Base-by-base conservation (phyloP, 2,329 filamentous ascomycete species). In the Setomelanomma holmii region DNA sequence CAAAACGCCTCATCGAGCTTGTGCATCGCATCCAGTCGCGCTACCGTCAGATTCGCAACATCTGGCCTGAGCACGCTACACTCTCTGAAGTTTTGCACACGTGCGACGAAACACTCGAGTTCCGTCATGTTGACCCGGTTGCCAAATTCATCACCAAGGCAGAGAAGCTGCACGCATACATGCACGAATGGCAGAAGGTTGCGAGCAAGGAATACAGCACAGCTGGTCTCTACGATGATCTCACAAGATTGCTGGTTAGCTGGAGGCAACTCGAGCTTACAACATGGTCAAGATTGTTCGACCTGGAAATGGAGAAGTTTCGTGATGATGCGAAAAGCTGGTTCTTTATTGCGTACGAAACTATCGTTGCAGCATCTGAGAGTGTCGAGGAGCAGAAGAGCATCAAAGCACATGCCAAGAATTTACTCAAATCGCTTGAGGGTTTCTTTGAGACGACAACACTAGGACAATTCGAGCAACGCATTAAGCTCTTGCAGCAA, bases 321-420 rank as follows among this genome's bases (percentile, higher is more conserved):
- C 80, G 87, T 19, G 84, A 90, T 42, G 88, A 91, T 67, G 92
- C 93, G 2, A 88, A 87, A 64, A 88, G 89, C 14, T 99, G 95
- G 95, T 99, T 93, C 88, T 99, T 97, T 65, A 84, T 98, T 53
- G 92, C 93, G 1, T 99, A 97, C 67, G 91, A 98, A 74, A 91
- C 89, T 4, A 85, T 96, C 36, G 84, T 99, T 61, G 88, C 87
- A 3, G 88, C 87, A 8, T 89, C 93, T 0, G 79, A 90, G 47
- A 83, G 85, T 17, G 82, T 93, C 54, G 78, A 70, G 1, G 80
- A 83, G 20, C 81, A 79, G 1, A 75, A 83, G 19, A 83, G 87
- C 40, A 75, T 96, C 51, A 77, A 79, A 30, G 73, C 77, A 14
- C 91, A 96, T 70, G 82, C 85, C 0, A 80, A 83, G 52, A 84